Base-by-base conservation (phyloP, 306 rosid genomes). In the Dalbergia oliveri region DNA sequence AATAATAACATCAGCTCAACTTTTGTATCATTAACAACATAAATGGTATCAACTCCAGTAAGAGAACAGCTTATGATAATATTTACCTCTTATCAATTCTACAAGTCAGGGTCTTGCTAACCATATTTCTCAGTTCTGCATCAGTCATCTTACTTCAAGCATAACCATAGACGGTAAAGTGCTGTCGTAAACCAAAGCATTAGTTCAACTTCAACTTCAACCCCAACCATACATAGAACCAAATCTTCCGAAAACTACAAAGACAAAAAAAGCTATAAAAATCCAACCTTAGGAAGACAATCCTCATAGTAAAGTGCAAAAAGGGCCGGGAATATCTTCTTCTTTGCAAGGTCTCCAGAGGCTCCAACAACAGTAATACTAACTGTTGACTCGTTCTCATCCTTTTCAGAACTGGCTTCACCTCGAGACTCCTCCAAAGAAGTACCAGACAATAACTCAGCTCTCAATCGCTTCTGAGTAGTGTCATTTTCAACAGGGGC, bases 81-180 rank as follows among this genome's bases (percentile, higher is more conserved):
- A 39, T 75, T 66, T 79, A 94, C 98, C 95, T 90, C 86, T 90
- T 86, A 85, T 94, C 97, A 66, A 94, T 94, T 85, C 98, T 86
- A 83, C 98, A 94, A 53, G 98, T 94, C 49, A 94, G 94, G 19
- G 98, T 94, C 90, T 85, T 90, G 91, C 98, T 91, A 72, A 94
- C 98, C 98, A 90, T 91, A 70, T 72, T 86, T 81, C 97, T 89
- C 47, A 94, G 88, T 63, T 94, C 98, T 7, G 85, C 90, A 86
- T 94, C 95, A 4, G 90, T 91, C 98, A 94, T 91, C 97, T 91
- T 91, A 85, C 98, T 94, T 67, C 98, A 90, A 44, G 97, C 94
- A 84, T 91, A 94, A 65, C 98, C 98, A 75, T 5, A 94, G 63
- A 94, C 79, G 39, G 95, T 90, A 53, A 94, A 94, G 60, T 94